Evolutionary conservation across 352 stramenopile genomes (phyloP), one percentile per base, ranked within the genome.

Genomic region (Pythium aristosporum): DNA sequence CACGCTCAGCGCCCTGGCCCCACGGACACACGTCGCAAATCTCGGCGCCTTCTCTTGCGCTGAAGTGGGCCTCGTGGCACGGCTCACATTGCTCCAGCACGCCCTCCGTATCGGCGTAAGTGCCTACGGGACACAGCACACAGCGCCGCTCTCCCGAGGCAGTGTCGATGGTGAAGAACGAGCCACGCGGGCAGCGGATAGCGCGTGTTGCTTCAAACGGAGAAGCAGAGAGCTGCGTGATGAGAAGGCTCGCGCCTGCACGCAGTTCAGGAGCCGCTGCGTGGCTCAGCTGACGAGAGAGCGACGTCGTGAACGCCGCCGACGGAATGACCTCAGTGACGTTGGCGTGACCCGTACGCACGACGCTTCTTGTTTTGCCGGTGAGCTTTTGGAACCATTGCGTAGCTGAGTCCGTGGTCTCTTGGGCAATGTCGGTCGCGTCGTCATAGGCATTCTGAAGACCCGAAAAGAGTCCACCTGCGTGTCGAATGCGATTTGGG

Each of bases 41-140:
- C 39, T 63, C 52, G n/a, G 68, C 36, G 23, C 82, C 82, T 64
- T 81, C 49, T 25, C 70, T 34, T 18, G 75, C 69, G 16, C 65
- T 63, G 64, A 77, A 89, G 10, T 73, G 74, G 30, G 69, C 59
- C 61, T 54, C 36, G 12, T 68, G 77, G 65, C 82, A 89, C 11
- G 9, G 47, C 3, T 61, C 47, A 41, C 80, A 89, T 30, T 25
- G 13, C 32, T 54, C 25, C 41, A 87, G 39, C 11, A 67, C 52
- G 2, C 80, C 82, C 23, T 60, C 67, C 5, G 56, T 58, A 15
- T 60, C 69, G 0, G 61, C 63, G 56, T 69, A 83, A 0, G 67
- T 77, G 0, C 80, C 80, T 15, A 52, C n/a, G 3, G 72, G 57
- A 61, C 82, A 89, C 12, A 30, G 44, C n/a, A 61, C 42, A 41